These are phyloP conservation scores for Gyrodon lividus DNA, from an alignment of 768 basidiomycete genomes.

Conservation along the genomic window DNA sequence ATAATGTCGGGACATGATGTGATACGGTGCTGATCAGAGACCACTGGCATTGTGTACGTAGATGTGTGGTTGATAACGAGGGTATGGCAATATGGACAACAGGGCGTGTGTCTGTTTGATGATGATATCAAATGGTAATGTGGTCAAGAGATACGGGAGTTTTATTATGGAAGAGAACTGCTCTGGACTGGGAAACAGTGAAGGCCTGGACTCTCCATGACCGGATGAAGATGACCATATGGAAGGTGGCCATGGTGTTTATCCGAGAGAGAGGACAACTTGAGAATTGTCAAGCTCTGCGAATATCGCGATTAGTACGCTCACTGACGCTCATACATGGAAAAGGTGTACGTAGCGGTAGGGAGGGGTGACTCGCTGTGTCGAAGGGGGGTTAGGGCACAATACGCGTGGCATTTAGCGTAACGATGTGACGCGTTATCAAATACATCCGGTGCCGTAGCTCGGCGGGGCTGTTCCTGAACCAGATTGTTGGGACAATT, in stretches of 20 bases:
- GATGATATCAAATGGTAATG: background rate
- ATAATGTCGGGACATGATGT: background rate
- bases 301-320: background rate
- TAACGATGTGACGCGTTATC: slow-evolving; percentile 18
- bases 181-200: slow-evolving; percentile 1
- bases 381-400: slow-evolving; percentile 28
- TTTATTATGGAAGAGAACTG: background rate
- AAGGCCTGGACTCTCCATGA: slow-evolving; percentile 1
- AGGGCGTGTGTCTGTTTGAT: background rate
- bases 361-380: background rate
- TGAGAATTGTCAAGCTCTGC: background rate
- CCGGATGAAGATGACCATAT: background rate
- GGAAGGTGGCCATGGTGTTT: slow-evolving; percentile 1
- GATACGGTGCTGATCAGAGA: background rate
- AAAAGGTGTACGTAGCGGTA: background rate
- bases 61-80: background rate
- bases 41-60: background rate
- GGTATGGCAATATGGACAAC: background rate
- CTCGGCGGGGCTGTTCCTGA: slow-evolving; percentile 36
- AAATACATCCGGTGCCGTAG: slow-evolving; percentile 35
- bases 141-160: background rate
- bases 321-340: background rate
- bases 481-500: slow-evolving; percentile 22
- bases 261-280: background rate
- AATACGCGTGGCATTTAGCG: too few relatives aligned